Base-by-base conservation (phyloP, 2,329 filamentous ascomycete genomes). In the Trichoderma sp. region DNA sequence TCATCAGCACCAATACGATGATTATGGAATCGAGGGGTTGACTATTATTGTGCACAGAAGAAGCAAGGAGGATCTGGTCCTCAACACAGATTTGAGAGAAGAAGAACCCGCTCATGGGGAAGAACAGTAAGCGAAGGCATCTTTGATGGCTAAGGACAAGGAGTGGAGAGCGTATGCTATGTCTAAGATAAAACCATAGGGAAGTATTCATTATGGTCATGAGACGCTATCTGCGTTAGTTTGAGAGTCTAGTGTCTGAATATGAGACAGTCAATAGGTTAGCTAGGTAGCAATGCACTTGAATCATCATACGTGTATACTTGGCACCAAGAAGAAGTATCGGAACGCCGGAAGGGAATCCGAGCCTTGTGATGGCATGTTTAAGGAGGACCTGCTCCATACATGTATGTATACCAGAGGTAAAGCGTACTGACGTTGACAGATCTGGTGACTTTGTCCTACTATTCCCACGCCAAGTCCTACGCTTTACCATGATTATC, bases 21-120 rank as follows among this genome's bases (percentile, higher is more conserved):
- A 84, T 28, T 73, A 84, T 59, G 82, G 82, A 17, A 83, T 87
- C 34, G 81, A 85, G 71, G 85, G 85, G 12, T 76, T 87, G 66
- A 87, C 85, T 6, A 84, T 87, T 72, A 83, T 87, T 61, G 79
- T 88, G 77, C 86, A 87, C 77, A 78, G 85, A 75, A 83, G 78
- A 74, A 81, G 82, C 58, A 84, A 81, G 76, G 85, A 87, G 62
- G 85, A 88, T 73, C 74, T 88, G 75, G 82, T 87, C 61, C 84
- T 88, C 75, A 85, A 85, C 69, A 87, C 85, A 3, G 83, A 86
- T 75, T 78, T 86, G 76, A 66, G 43, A 30, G 70, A 73, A 55
- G 59, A 50, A 32, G 26, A 57, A 8, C 12, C 23, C 15, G 11
- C 26, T 8, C 26, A 17, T 28, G 23, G 34, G 28, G 59, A 26